A percentile compares a stretch with the other conserved stretches of the same genome.
Conservation (phyloP, 2,329 filamentous ascomycete species). For the Ophiocordyceps robertsii region DNA sequence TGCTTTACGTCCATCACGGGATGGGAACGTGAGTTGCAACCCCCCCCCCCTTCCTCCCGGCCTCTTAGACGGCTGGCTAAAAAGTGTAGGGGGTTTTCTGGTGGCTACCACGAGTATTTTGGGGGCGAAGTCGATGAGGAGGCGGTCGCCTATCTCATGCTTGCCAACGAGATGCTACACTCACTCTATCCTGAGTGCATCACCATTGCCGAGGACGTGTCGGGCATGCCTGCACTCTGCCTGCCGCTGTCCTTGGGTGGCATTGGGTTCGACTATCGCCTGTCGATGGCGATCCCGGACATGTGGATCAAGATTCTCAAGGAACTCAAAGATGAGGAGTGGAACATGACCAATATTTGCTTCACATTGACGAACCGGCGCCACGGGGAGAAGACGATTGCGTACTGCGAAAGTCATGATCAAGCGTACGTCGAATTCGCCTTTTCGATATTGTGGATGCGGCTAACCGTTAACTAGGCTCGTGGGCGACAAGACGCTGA, state of each 20-base stretch:
- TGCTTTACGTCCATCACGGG: slow-evolving; percentile 92
- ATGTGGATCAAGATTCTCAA: slow-evolving; percentile 99
- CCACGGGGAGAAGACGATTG: slow-evolving; percentile 95
- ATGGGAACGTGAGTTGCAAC: slow-evolving; percentile 69
- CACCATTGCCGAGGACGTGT: slow-evolving; percentile 93
- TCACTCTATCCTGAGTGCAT: slow-evolving; percentile 76
- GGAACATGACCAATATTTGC: slow-evolving; percentile 77
- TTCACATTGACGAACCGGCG: slow-evolving; percentile 86
- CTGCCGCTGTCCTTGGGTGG: slow-evolving; percentile 74
- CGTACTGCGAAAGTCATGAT: slow-evolving; percentile 93
- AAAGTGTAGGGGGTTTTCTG: slow-evolving; percentile 67
- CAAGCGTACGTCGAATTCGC: slow-evolving; percentile 59
- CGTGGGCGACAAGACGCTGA: slow-evolving; percentile 89
- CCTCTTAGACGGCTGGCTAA: slow-evolving; percentile 2
- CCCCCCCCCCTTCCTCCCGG: too few species aligned
- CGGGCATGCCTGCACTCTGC: slow-evolving; percentile 95
- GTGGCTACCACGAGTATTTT: slow-evolving; percentile 97
- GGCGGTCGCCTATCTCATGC: slow-evolving; percentile 85
- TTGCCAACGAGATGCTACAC: slow-evolving; percentile 94
- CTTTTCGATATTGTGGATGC: slow-evolving; percentile 2
- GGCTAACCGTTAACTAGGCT: slow-evolving; percentile 39
- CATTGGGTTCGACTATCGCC: slow-evolving; percentile 90
- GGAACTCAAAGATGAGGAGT: slow-evolving; percentile 79
- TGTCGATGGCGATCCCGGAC: slow-evolving; percentile 95
- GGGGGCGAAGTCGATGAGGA: slow-evolving; percentile 82